Evolutionary conservation across 441 rosid species (phyloP), one percentile per base, ranked within the genome.

Genomic region (Gossypium schwendimanii): DNA sequence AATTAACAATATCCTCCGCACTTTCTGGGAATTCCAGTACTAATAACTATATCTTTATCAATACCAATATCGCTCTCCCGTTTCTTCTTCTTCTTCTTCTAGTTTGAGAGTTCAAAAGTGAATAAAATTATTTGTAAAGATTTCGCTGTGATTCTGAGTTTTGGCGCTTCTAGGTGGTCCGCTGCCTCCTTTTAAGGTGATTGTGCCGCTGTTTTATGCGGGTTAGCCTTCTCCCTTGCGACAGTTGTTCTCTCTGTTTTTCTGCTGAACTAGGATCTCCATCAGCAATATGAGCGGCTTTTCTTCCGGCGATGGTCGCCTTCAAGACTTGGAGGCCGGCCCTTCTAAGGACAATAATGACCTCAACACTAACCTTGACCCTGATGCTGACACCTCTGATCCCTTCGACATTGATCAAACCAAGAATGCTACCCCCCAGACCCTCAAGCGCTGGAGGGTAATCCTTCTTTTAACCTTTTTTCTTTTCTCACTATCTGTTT

Each of bases 371-470:
- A 80, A 73, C 61, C 78, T 75, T 47, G 77, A 63, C 45, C 67
- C 67, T 5, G 75, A 74, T 49, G 71, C 0, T 10, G 83, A 81
- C 63, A 73, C 82, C 36, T 76, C 87, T 18, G 88, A 85, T 84
- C 97, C 97, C 52, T 93, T 93, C 60, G 88, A 90, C 62, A 82
- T 93, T 61, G 79, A 90, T 63, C 76, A 88, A 55, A 90, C 97
- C 69, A 91, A 93, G 82, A 88, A 87, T 73, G 94, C 84, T 47
- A 72, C 97, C 23, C 76, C 57, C 45, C 88, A 87, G 79, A 81
- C 90, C 55, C 96, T 93, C 63, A 83, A 87, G 61, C 86, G 92
- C 45, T 93, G 98, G 98, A 83, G 97, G 94, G 98, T 91, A 84
- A 63, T 71, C 26, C 15, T 2, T 49, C 39, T 47, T 63, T 5